phyloP scores from a whole-genome alignment of 257 asterid genomes.

The Nicotiana benthamiana region DNA sequence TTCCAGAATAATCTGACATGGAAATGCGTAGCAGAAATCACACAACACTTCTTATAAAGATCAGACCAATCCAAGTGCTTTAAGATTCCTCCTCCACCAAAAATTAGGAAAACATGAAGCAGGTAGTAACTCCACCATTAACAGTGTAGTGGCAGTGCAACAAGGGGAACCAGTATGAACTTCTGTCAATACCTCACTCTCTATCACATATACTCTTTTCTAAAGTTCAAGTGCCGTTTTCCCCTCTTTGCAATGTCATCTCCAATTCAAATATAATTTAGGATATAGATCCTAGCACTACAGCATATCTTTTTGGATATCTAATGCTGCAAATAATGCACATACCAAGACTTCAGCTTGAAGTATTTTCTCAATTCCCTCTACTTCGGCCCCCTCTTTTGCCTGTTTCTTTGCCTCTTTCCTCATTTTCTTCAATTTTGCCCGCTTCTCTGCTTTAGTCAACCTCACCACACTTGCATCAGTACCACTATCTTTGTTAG shows the following conservation, averaged over 20 bases:
- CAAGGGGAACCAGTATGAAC: neutral
- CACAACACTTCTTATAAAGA: neutral
- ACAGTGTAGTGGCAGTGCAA: neutral
- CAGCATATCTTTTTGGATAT: neutral
- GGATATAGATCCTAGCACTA: neutral
- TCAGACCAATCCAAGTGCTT: neutral
- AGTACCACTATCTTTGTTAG: slow-evolving; percentile 20
- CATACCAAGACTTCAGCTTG: slow-evolving; percentile 78
- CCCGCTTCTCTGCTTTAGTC: slow-evolving; percentile 74
- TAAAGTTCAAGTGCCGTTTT: neutral
- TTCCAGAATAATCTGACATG: neutral
- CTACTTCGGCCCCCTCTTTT: slow-evolving; percentile 32
- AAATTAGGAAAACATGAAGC: neutral
- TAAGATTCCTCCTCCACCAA: neutral
- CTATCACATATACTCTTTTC: neutral
- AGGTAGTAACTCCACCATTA: neutral
- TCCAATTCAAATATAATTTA: neutral
- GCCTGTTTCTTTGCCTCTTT: slow-evolving; percentile 82
- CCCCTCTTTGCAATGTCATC: neutral
- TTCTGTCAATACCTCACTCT: neutral
- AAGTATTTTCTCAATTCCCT: slow-evolving; percentile 51
- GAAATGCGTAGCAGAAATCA: neutral
- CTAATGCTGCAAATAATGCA: neutral
- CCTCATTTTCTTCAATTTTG: slow-evolving; percentile 59
- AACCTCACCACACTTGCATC: slow-evolving; percentile 33